These are phyloP conservation scores for Verbascum thapsus DNA, from an alignment of 257 asterid genomes.

Conservation along the genomic window DNA sequence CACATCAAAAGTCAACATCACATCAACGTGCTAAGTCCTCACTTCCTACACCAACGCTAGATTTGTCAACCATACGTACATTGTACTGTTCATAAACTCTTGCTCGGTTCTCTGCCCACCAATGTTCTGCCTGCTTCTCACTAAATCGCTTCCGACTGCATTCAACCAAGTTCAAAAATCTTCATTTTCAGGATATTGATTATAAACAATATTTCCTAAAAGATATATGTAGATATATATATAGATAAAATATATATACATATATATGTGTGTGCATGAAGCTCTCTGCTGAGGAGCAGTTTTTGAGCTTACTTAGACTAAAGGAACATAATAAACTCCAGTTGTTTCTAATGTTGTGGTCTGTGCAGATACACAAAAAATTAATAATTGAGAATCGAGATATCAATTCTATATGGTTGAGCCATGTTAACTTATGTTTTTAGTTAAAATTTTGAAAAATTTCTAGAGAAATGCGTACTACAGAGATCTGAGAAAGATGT, in stretches of 20 bases:
- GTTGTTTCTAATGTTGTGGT: neutral
- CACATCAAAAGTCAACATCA: slow-evolving; percentile 21
- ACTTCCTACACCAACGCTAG: slow-evolving; percentile 65
- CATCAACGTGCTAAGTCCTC: slow-evolving; percentile 57
- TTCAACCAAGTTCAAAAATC: slow-evolving; percentile 33
- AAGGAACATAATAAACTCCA: neutral
- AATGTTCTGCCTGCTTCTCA: slow-evolving; percentile 79
- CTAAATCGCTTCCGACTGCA: slow-evolving; percentile 94
- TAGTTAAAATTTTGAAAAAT: too few relatives aligned
- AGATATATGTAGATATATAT: too few relatives aligned
- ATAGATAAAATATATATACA: too few relatives aligned
- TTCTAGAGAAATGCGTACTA: too few relatives aligned
- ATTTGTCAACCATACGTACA: slow-evolving; percentile 66
- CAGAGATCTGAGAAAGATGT: too few relatives aligned
- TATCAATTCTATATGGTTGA: neutral
- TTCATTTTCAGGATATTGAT: neutral
- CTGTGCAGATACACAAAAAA: neutral
- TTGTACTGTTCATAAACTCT: slow-evolving; percentile 56
- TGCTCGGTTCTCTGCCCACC: slow-evolving; percentile 78
- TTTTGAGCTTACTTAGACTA: neutral
- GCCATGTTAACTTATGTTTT: too few relatives aligned
- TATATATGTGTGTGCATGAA: neutral
- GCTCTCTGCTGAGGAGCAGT: slow-evolving; percentile 4
- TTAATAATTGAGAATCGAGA: slow-evolving; percentile 7
- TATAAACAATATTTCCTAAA: too few relatives aligned